A percentile compares a stretch with the other conserved stretches of the same genome.
Conservation (phyloP, 2,329 filamentous ascomycete genomes). For the Scytalidium sp. region DNA sequence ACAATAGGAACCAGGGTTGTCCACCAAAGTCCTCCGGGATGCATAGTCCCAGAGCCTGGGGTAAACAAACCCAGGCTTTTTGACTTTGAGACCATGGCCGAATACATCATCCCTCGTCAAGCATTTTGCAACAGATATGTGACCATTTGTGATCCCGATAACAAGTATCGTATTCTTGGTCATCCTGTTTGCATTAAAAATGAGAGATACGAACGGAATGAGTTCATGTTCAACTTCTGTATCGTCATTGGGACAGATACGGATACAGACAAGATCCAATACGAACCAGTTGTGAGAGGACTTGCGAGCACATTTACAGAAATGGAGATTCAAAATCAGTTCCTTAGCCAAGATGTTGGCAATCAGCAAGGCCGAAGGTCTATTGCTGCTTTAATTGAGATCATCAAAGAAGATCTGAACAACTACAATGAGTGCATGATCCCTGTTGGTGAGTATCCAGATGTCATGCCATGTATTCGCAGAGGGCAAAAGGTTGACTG, state of each 20-base stretch:
- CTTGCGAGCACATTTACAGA: slow-evolving; percentile 82
- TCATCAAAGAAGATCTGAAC: slow-evolving; percentile 82
- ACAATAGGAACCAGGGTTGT: slow-evolving; percentile 57
- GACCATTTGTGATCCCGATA: slow-evolving; percentile 69
- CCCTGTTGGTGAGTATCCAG: slow-evolving; percentile 67
- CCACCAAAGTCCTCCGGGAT: slow-evolving; percentile 60
- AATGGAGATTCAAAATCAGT: slow-evolving; percentile 87
- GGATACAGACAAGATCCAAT: slow-evolving; percentile 65
- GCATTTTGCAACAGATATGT: slow-evolving; percentile 92
- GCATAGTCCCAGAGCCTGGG: slow-evolving; percentile 50
- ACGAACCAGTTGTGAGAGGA: slow-evolving; percentile 81
- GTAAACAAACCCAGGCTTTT: slow-evolving; percentile 62
- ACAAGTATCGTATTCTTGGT: slow-evolving; percentile 75
- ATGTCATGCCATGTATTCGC: not conserved
- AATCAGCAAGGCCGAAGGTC: slow-evolving; percentile 53
- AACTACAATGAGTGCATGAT: slow-evolving; percentile 99
- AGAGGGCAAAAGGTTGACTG: slow-evolving; percentile 3
- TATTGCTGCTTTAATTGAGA: slow-evolving; percentile 82
- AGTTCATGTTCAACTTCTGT: slow-evolving; percentile 98
- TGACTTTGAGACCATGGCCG: slow-evolving; percentile 80
- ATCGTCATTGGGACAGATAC: slow-evolving; percentile 69
- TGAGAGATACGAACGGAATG: slow-evolving; percentile 81
- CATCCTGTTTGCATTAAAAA: slow-evolving; percentile 86
- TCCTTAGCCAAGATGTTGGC: slow-evolving; percentile 55
- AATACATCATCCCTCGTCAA: slow-evolving; percentile 92